These are phyloP conservation scores for Capsicum baccatum DNA, from an alignment of 257 asterid species.

Conservation along the genomic window DNA sequence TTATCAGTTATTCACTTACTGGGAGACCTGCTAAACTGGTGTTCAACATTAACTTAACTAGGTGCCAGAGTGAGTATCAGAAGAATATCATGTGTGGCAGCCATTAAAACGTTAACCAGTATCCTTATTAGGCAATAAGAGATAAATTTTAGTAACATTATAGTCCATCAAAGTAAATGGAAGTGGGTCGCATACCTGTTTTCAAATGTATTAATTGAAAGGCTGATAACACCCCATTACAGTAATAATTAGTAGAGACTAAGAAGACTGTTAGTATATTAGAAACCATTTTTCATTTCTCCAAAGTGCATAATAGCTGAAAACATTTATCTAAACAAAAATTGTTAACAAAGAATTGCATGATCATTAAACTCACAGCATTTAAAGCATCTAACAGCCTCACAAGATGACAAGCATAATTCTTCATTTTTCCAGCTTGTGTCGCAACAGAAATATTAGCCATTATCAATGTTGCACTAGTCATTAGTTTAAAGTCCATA, in stretches of 20 bases:
- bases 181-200: neutral
- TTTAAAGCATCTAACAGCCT: slow-evolving; percentile 22
- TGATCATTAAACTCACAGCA: neutral
- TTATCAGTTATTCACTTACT: neutral
- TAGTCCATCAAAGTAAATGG: neutral
- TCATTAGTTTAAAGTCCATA: slow-evolving; percentile 3
- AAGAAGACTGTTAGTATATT: neutral
- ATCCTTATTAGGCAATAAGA: neutral
- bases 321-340: neutral
- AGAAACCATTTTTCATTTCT: slow-evolving; percentile 13
- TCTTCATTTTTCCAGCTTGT: neutral
- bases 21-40: neutral
- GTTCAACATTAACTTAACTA: neutral
- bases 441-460: neutral
- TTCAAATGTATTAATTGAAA: neutral
- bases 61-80: too few relatives aligned
- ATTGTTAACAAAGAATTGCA: neutral
- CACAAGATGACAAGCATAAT: slow-evolving; percentile 35
- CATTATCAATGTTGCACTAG: slow-evolving; percentile 35
- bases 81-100: neutral
- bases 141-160: neutral
- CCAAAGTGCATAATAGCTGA: slow-evolving; percentile 21
- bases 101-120: neutral
- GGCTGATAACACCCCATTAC: neutral
- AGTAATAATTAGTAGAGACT: neutral